phyloP scores from a whole-genome alignment of 139 green algal species.

The Micromonas pusilla region DNA sequence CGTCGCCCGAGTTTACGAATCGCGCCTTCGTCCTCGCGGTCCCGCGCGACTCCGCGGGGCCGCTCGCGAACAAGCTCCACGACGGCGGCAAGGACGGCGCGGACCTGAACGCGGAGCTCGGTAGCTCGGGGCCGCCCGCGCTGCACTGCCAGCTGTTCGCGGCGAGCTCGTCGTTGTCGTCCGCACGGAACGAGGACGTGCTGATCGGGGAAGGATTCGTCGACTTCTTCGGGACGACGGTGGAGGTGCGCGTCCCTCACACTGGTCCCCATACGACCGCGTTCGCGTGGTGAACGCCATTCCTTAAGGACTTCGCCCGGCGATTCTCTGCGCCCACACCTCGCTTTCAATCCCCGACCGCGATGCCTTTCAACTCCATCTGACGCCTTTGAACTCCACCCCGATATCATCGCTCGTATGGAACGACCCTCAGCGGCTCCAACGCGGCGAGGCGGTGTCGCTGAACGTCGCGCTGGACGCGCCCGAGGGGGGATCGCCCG shows the following conservation, averaged over 20 bases:
- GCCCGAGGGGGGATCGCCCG: neutral
- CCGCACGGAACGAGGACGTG: neutral
- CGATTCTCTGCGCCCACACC: too few relatives aligned
- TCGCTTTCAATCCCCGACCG: too few relatives aligned
- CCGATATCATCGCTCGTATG: too few relatives aligned
- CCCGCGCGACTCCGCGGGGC: neutral
- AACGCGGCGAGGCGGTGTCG: neutral
- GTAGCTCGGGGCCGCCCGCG: neutral
- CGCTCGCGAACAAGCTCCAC: too few relatives aligned
- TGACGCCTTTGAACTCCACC: too few relatives aligned
- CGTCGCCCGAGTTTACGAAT: neutral
- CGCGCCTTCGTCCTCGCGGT: neutral
- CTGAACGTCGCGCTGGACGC: neutral
- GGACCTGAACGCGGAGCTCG: neutral
- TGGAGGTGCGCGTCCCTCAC: too few relatives aligned
- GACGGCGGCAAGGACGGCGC: neutral
- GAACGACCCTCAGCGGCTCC: conserved; percentile 2
- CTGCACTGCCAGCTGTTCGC: conserved; percentile 8
- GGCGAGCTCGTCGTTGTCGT: neutral
- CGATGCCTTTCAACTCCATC: too few relatives aligned
- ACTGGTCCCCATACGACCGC: too few relatives aligned
- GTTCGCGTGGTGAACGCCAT: too few relatives aligned
- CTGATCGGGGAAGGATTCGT: neutral
- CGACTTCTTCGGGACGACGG: neutral
- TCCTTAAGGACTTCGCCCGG: too few relatives aligned